These are phyloP conservation scores for Heterococcus sp. DNA, from an alignment of 108 stramenopile species.

Conservation along the genomic window DNA sequence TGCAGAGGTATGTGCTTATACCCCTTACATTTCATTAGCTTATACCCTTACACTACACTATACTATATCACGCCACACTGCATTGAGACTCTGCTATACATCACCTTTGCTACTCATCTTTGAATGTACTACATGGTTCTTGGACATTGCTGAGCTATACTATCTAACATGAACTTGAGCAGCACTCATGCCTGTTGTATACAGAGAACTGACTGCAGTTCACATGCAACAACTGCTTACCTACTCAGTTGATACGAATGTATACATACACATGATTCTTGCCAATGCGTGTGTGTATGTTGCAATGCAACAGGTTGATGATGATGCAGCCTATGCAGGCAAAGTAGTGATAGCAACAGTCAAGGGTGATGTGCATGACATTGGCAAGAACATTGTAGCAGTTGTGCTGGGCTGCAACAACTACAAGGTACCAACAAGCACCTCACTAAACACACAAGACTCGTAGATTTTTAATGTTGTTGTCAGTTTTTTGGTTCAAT, in stretches of 20 bases:
- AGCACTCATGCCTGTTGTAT: too few species aligned
- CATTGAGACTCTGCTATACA: too few species aligned
- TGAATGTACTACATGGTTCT: too few species aligned
- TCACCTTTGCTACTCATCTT: too few species aligned
- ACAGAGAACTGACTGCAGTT: too few species aligned
- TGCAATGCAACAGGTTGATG: not conserved
- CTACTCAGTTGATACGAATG: not conserved
- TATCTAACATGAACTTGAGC: too few species aligned
- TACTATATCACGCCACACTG: not conserved
- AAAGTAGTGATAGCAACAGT: slow-evolving; percentile 98
- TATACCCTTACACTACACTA: not conserved
- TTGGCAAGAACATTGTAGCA: slow-evolving; percentile 99
- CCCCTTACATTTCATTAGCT: not conserved
- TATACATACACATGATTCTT: not conserved
- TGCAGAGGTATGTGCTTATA: not conserved
- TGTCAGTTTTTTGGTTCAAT: too few species aligned
- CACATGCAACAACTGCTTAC: not conserved
- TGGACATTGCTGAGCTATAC: too few species aligned
- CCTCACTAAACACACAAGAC: too few species aligned
- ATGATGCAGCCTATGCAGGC: slow-evolving; percentile 45
- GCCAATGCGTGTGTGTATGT: not conserved
- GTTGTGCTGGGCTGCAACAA: slow-evolving; percentile 99
- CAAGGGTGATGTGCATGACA: slow-evolving; percentile 99
- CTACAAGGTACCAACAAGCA: slow-evolving; percentile 65
- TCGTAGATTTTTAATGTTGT: too few species aligned